phyloP scores from a whole-genome alignment of 148 eudicot species.

The Silene conica region DNA sequence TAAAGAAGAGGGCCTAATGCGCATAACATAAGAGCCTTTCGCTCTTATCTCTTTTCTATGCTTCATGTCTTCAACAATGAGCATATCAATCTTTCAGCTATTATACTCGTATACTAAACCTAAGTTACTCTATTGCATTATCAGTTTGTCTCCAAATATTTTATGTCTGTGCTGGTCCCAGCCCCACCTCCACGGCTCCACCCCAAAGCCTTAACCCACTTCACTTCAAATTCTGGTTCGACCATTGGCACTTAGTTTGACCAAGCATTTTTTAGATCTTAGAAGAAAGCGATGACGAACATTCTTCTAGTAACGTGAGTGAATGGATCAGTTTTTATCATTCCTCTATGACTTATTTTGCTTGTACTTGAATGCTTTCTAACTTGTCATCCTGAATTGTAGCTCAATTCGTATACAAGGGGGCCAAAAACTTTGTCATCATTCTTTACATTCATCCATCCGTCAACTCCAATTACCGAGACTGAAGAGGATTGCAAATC shows the following conservation, averaged over 20 bases:
- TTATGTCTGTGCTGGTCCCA: not conserved
- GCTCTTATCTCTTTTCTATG: not conserved
- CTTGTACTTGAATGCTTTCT: conserved; percentile 13
- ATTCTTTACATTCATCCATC: conserved; percentile 47
- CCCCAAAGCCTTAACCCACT: not conserved
- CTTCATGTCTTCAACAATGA: not conserved
- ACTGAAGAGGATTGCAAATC: conserved; percentile 36
- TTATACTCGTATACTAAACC: not conserved
- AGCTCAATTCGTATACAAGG: conserved; percentile 52
- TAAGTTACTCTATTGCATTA: not conserved
- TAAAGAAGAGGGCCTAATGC: not conserved
- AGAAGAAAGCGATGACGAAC: not conserved
- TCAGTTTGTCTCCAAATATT: not conserved
- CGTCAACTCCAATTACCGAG: conserved; percentile 37
- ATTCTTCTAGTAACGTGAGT: not conserved
- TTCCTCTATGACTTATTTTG: not conserved
- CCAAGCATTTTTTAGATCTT: not conserved
- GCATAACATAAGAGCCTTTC: not conserved
- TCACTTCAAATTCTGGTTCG: not conserved
- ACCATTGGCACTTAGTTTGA: not conserved
- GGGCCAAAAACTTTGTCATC: conserved; percentile 56
- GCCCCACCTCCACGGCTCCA: not conserved
- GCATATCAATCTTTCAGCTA: not conserved
- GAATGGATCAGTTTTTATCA: not conserved
- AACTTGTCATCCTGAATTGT: conserved; percentile 30